Evolutionary conservation across 805 yeast species (phyloP).

Genomic region (Sugiyamaella boreocaroliniensis): DNA sequence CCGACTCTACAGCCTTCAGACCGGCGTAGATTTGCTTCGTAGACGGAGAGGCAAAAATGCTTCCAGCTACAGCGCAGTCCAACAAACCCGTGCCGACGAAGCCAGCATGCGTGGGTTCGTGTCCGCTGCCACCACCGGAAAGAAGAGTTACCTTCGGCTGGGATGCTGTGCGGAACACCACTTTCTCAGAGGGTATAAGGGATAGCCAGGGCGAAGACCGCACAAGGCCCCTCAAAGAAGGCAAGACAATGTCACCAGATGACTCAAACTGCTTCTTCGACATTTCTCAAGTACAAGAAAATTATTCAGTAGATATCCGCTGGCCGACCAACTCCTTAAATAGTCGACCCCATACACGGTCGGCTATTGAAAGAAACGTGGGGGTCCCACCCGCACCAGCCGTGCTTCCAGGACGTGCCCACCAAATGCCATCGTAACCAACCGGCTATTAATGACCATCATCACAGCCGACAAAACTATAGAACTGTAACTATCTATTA

Average conservation of each 20-base stretch:
- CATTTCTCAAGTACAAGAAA: conserved; percentile 12
- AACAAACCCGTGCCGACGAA: conserved; percentile 78
- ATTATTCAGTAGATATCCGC: no score
- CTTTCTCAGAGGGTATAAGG: conserved; percentile 45
- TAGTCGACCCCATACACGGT: no score
- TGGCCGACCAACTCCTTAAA: no score
- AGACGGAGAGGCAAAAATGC: conserved; percentile 92
- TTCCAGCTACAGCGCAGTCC: conserved; percentile 86
- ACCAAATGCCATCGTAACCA: no score
- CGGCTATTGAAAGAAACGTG: no score
- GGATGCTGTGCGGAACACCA: conserved; percentile 9
- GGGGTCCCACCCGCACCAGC: no score
- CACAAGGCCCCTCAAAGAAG: conserved; percentile 48
- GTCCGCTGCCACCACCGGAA: conserved; percentile 95
- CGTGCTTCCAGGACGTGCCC: no score
- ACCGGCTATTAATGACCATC: no score
- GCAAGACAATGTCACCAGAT: conserved; percentile 28
- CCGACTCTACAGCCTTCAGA: conserved; percentile 46
- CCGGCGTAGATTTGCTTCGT: conserved; percentile 78
- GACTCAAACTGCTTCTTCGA: conserved; percentile 29
- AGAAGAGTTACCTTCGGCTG: conserved; percentile 48
- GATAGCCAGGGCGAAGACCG: conserved; percentile 49
- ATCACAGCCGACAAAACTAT: no score
- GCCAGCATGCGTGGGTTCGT: conserved; percentile 91
- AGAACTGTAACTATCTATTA: no score